A percentile compares a stretch with the other conserved stretches of the same genome.
phyloP scores from a whole-genome alignment of 345 rosid species.

The Brassica juncea region DNA sequence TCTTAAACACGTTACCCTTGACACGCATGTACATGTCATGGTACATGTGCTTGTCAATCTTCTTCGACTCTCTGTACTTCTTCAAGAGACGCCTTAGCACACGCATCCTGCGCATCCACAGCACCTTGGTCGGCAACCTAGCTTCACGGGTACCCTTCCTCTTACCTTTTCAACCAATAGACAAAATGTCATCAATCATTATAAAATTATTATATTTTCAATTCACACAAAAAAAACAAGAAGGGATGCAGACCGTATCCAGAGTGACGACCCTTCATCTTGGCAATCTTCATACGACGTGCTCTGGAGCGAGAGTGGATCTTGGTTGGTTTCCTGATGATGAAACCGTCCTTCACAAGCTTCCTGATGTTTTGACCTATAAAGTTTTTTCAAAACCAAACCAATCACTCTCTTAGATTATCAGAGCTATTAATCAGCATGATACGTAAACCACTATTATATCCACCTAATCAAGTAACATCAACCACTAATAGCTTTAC shows the following conservation, averaged over 20 bases:
- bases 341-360: constrained; percentile 94
- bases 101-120: constrained; percentile 70
- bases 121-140: constrained; percentile 40
- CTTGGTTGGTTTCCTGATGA: constrained; percentile 96
- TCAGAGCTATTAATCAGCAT: not conserved
- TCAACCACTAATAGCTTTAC: not conserved
- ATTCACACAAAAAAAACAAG: no score
- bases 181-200: no score
- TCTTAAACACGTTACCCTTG: constrained; percentile 81
- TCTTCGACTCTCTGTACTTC: constrained; percentile 73
- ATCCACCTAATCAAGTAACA: not conserved
- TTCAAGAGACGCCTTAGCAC: constrained; percentile 46
- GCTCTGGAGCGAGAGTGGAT: constrained; percentile 97
- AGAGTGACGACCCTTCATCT: constrained; percentile 95
- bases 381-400: not conserved
- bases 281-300: constrained; percentile 88
- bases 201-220: no score
- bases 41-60: constrained; percentile 86
- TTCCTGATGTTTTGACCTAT: constrained; percentile 89
- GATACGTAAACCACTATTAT: not conserved
- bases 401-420: not conserved
- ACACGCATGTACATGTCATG: constrained; percentile 90
- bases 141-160: constrained; percentile 45
- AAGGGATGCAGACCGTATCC: constrained; percentile 57
- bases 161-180: constrained; percentile 23